Conservation (phyloP, 768 basidiomycete species). For the Tylopilus subfusipes region DNA sequence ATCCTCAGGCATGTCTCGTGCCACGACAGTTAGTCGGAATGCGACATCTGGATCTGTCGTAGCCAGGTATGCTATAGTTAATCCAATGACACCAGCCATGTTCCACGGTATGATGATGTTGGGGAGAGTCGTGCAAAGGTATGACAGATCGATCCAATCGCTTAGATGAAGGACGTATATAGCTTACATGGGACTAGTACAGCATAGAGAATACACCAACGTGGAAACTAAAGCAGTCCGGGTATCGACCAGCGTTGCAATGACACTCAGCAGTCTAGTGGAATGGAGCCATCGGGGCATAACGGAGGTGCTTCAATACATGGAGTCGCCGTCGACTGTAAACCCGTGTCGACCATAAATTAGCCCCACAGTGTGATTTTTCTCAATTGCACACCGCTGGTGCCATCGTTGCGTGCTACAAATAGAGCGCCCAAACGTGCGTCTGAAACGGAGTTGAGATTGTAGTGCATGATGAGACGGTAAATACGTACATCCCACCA, state of each 20-base stretch:
- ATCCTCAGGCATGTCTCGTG: conserved; percentile 37
- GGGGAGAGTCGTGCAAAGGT: too few relatives aligned
- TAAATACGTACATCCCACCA: conserved; percentile 31
- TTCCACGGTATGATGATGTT: too few relatives aligned
- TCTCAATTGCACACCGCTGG: conserved; percentile 33
- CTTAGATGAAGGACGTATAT: neutral
- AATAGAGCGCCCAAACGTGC: conserved; percentile 42
- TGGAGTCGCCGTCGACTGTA: too few relatives aligned
- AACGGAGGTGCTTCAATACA: neutral
- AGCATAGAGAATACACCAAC: neutral
- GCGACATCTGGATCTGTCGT: conserved; percentile 18
- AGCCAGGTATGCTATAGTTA: conserved; percentile 35
- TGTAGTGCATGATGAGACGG: neutral
- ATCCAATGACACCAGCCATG: conserved; percentile 40
- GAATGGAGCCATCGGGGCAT: neutral
- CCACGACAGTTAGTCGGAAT: conserved; percentile 29
- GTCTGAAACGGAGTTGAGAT: conserved; percentile 21
- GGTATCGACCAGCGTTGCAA: neutral
- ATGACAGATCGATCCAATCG: neutral
- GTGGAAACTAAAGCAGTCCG: neutral
- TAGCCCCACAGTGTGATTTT: conserved; percentile 42
- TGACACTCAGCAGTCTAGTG: neutral
- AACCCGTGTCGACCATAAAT: conserved; percentile 1
- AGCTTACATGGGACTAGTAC: neutral
- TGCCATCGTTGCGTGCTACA: conserved; percentile 32